Conservation (phyloP, 805 yeast species). For the Ogataea henricii region DNA sequence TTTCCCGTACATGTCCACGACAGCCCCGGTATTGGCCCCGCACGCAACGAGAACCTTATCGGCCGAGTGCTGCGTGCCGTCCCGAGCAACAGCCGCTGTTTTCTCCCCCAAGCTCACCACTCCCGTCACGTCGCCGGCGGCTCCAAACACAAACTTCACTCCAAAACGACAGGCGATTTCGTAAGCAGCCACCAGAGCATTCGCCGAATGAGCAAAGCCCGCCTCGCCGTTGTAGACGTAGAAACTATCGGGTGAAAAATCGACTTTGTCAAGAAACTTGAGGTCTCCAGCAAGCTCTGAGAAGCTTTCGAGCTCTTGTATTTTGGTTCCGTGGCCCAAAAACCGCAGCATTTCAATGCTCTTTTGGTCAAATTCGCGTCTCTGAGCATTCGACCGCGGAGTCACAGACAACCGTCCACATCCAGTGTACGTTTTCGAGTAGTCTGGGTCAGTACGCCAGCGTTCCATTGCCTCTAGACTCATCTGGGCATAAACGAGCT, state of each 20-base stretch:
- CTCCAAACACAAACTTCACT: conserved; percentile 39
- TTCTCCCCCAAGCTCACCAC: conserved; percentile 11
- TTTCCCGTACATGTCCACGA: conserved; percentile 34
- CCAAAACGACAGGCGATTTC: conserved; percentile 32
- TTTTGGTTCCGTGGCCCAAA: conserved; percentile 32
- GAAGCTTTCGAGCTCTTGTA: conserved; percentile 33
- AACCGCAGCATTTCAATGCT: conserved; percentile 39
- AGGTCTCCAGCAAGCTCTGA: conserved; percentile 30
- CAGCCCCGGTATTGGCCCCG: conserved; percentile 44
- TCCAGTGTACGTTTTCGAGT: conserved; percentile 36
- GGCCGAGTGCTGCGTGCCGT: conserved; percentile 35
- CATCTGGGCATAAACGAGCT: conserved; percentile 41
- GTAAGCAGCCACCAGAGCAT: conserved; percentile 38
- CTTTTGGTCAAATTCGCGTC: conserved; percentile 41
- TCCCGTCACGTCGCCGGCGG: conserved; percentile 29
- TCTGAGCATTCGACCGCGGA: conserved; percentile 32
- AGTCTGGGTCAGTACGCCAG: conserved; percentile 42
- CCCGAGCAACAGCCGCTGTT: conserved; percentile 25
- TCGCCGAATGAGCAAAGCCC: conserved; percentile 46
- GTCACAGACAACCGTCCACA: conserved; percentile 46
- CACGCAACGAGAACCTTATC: conserved; percentile 39
- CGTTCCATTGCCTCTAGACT: conserved; percentile 46
- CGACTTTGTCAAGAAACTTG: conserved; percentile 18
- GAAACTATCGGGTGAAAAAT: conserved; percentile 14
- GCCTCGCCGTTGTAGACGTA: conserved; percentile 40